A percentile compares a stretch with the other conserved stretches of the same genome.
phyloP scores from a whole-genome alignment of 768 basidiomycete species.

The Auricularia sp. region DNA sequence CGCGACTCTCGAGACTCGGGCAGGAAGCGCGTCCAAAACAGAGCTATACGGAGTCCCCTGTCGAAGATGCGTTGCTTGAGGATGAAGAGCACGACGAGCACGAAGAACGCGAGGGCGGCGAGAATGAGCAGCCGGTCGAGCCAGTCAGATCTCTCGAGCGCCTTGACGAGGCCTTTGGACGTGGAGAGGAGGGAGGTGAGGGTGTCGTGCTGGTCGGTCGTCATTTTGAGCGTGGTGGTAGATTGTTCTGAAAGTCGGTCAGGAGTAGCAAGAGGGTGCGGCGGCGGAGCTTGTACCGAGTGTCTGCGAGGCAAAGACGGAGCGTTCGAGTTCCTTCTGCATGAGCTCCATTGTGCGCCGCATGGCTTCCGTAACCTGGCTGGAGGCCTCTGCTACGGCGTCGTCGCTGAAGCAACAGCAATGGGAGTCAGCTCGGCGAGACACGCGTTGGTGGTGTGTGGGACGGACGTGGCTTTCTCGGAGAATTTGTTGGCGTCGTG shows the following conservation, averaged over 20 bases:
- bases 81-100: constrained; percentile 75
- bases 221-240: constrained; percentile 61
- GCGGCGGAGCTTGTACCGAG: constrained; percentile 44
- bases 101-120: constrained; percentile 70
- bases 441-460: neutral
- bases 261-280: neutral
- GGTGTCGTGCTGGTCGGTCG: constrained; percentile 67
- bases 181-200: constrained; percentile 62
- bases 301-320: constrained; percentile 76
- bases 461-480: constrained; percentile 55
- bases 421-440: neutral
- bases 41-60: constrained; percentile 62
- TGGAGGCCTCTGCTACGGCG: constrained; percentile 76
- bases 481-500: constrained; percentile 39
- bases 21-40: constrained; percentile 81
- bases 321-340: constrained; percentile 87
- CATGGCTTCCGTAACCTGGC: constrained; percentile 80
- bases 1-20: constrained; percentile 23
- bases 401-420: constrained; percentile 48
- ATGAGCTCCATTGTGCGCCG: constrained; percentile 76
- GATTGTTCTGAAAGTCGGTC: constrained; percentile 56
- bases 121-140: constrained; percentile 83
- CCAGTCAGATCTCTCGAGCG: constrained; percentile 85
- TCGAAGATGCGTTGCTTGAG: constrained; percentile 82
- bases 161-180: constrained; percentile 77